Percentiles rank a stretch among this genome's conserved stretches.
phyloP scores from a whole-genome alignment of 2,329 filamentous ascomycete genomes.

The Sclerotinia minor region DNA sequence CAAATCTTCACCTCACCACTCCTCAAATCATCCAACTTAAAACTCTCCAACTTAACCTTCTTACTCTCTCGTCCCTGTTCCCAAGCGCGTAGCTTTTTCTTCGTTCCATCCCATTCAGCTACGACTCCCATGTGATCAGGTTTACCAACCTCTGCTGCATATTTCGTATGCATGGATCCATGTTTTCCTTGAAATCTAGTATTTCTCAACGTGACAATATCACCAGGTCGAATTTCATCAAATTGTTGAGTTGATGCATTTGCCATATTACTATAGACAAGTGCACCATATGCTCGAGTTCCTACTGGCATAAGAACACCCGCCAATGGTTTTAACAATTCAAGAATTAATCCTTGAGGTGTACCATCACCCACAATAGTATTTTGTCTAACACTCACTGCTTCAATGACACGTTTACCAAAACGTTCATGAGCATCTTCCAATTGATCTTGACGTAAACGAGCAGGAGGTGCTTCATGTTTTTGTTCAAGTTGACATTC shows the following conservation, averaged over 20 bases:
- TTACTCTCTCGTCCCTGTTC: conserved; percentile 92
- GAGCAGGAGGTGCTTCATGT: conserved; percentile 79
- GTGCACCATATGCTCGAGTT: conserved; percentile 83
- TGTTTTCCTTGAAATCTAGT: conserved; percentile 94
- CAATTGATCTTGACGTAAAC: conserved; percentile 87
- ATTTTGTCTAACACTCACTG: conserved; percentile 71
- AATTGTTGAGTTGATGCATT: conserved; percentile 88
- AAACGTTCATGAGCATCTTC: conserved; percentile 82
- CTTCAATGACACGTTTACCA: conserved; percentile 73
- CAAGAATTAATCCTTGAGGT: conserved; percentile 72
- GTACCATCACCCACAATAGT: conserved; percentile 81
- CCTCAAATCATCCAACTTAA: conserved; percentile 85
- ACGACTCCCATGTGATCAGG: conserved; percentile 86
- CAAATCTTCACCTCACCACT: conserved; percentile 97
- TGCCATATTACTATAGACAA: conserved; percentile 92
- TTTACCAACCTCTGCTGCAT: conserved; percentile 83
- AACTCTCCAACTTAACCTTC: conserved; percentile 93
- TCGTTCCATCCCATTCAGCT: conserved; percentile 95
- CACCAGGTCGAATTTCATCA: conserved; percentile 90
- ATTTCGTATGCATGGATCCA: conserved; percentile 93
- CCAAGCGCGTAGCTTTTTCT: conserved; percentile 95
- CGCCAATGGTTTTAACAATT: conserved; percentile 72
- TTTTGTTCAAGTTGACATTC: conserved; percentile 79
- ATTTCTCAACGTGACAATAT: conserved; percentile 91
- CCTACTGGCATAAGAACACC: conserved; percentile 81